Base-by-base conservation (phyloP, 805 yeast species). In the Candida namnaoensis region DNA sequence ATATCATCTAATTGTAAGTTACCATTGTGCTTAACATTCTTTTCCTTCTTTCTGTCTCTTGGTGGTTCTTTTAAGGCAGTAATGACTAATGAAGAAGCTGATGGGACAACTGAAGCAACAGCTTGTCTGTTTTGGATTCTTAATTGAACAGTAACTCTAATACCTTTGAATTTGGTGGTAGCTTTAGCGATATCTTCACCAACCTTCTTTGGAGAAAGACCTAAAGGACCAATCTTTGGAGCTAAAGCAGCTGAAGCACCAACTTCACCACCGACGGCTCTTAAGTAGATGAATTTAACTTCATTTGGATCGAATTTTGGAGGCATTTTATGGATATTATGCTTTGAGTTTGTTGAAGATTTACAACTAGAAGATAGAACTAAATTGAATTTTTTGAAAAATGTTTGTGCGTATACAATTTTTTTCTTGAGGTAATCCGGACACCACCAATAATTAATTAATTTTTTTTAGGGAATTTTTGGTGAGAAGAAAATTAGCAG, bases 181-280 rank as follows among this genome's bases (percentile, higher is more conserved):
- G 99, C 99, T 84, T 93, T 93, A 71, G 99, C 99, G 65, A 93
- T 93, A 71, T 93, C 99, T 77, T 93, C 99, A 90, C 99, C 99
- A 68, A 93, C 96, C 84, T 93, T 91, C 95, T 91, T 93, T 79
- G 99, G 97, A 52, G 97, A 88, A 64, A 93, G 80, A 88, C 99
- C 99, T 70, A 93, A 87, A 62, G 99, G 99, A 87, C 99, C 99
- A 69, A 93, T 93, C 91, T 93, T 93, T 71, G 99, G 99, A 62
- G 99, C 99, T 66, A 93, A 85, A 58, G 99, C 96, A 58, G 99
- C 86, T 53, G 98, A 88, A 66, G 97, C 96, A 79, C 98, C 99
- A 65, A 93, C 95, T 81, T 93, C 99, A 82, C 99, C 99, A 86
- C 99, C 99, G 62, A 88, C 95, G 75, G 99, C 97, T 85, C 99